Conservation (phyloP, 129 eudicot genomes). For the Arctium minus region DNA sequence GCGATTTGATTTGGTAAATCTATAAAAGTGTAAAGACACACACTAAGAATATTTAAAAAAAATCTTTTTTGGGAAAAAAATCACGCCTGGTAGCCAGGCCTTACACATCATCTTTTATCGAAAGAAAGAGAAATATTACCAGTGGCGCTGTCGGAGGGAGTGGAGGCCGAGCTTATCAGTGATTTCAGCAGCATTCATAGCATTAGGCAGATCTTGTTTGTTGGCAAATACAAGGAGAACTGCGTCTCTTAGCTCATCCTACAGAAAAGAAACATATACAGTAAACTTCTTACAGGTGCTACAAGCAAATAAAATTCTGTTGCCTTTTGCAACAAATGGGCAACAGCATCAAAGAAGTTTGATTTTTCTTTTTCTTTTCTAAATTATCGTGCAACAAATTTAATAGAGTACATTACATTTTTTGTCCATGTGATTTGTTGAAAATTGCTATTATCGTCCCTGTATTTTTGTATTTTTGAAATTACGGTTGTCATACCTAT, state of each 20-base stretch:
- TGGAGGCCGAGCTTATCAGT: slow-evolving; percentile 99
- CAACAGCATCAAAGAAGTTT: not conserved
- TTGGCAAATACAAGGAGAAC: slow-evolving; percentile 97
- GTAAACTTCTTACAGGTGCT: not conserved
- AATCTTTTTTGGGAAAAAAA: too few relatives aligned
- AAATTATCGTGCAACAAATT: too few relatives aligned
- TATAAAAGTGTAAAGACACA: too few relatives aligned
- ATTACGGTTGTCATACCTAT: too few relatives aligned
- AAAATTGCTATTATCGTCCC: too few relatives aligned
- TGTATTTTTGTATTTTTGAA: too few relatives aligned
- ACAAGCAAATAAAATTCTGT: not conserved
- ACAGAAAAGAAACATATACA: slow-evolving; percentile 9
- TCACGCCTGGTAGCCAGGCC: too few relatives aligned
- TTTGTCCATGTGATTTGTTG: too few relatives aligned
- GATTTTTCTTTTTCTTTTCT: not conserved
- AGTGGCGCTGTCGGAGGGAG: slow-evolving; percentile 99
- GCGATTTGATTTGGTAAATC: not conserved
- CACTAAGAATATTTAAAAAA: too few relatives aligned
- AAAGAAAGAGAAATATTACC: slow-evolving; percentile 40
- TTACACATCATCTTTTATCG: not conserved
- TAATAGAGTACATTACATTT: too few relatives aligned
- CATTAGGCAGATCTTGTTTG: slow-evolving; percentile 99
- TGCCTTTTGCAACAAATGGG: not conserved
- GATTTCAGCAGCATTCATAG: slow-evolving; percentile 99
- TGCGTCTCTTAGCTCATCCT: slow-evolving; percentile 99